phyloP scores from a whole-genome alignment of 805 yeast species.

The Zygoascus bituminiphila region DNA sequence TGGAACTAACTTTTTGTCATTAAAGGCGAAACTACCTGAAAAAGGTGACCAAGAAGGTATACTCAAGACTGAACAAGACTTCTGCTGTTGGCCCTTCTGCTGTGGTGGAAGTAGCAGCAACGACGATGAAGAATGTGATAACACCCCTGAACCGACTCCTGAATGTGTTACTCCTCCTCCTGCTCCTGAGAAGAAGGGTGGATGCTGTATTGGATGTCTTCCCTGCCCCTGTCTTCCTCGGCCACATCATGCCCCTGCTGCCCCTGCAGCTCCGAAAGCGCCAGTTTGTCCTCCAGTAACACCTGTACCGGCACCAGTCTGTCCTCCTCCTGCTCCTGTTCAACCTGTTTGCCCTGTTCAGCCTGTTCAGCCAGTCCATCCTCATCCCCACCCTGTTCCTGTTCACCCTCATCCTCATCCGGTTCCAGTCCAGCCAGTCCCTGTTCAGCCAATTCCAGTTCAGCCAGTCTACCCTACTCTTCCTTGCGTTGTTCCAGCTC shows the following conservation, averaged over 20 bases:
- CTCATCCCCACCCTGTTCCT: slow-evolving; percentile 4
- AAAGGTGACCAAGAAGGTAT: background rate
- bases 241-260: background rate
- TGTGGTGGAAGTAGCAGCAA: slow-evolving; percentile 2
- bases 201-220: background rate
- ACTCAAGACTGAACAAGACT: background rate
- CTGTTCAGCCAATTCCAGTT: background rate
- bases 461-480: background rate
- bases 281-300: slow-evolving; percentile 3
- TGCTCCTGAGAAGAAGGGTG: background rate
- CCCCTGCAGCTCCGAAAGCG: slow-evolving; percentile 2
- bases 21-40: background rate
- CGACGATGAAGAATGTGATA: slow-evolving; percentile 7
- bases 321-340: slow-evolving; percentile 5
- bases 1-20: background rate
- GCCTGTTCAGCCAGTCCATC: background rate
- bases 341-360: background rate
- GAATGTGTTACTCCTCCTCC: slow-evolving; percentile 1
- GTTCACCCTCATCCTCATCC: slow-evolving; percentile 6
- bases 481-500: background rate
- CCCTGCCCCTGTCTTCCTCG: background rate
- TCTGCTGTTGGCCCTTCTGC: background rate
- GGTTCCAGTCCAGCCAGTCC: background rate
- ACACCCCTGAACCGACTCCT: background rate
- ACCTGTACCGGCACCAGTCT: slow-evolving; percentile 5